Base-by-base conservation (phyloP, 1,139 yeast species). In the Yamadazyma diddensiae region DNA sequence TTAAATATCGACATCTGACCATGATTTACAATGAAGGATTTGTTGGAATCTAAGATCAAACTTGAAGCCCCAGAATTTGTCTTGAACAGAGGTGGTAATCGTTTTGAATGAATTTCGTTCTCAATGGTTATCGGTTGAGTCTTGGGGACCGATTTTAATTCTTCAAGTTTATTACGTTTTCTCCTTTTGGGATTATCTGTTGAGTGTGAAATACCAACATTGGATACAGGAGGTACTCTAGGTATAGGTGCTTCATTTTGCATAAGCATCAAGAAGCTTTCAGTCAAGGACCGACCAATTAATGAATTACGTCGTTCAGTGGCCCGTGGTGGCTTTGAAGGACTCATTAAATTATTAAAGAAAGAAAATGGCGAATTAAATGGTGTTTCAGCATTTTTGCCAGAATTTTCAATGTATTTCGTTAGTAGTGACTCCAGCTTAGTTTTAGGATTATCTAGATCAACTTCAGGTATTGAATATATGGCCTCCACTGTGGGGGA, bases 1-100 rank as follows among this genome's bases (percentile, higher is more conserved):
- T 57, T 62, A 40, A 69, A 59, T 6, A 55, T 50, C 1, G 72
- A 62, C 3, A 62, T 57, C 25, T 57, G 57, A 0, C 77, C 76
- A 46, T 72, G 77, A 21, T 59, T 53, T 9, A 70, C 51, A 6
- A 61, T 55, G 33, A 54, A 60, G 4, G 72, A 64, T 13, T 71
- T 67, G 39, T 73, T 69, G 3, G 71, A 70, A 1, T 75, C 73
- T n/a, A 76, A 62, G 2, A 62, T 62, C 33, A 77, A 45, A 7
- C 65, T 61, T 4, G 79, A 69, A 38, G 64, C 70, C 4, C 68
- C 50, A 2, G 38, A 35, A 18, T 30, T 38, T 6, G 28, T 16
- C 0, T 73, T 73, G 43, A 34, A 33, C 46, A 38, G 53, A 34
- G 28, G 53, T 1, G 67, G 67, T 29, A 55, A 36, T 34, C 68